These are phyloP conservation scores for Blastobotrys attinorum DNA, from an alignment of 805 yeast genomes.

Conservation along the genomic window DNA sequence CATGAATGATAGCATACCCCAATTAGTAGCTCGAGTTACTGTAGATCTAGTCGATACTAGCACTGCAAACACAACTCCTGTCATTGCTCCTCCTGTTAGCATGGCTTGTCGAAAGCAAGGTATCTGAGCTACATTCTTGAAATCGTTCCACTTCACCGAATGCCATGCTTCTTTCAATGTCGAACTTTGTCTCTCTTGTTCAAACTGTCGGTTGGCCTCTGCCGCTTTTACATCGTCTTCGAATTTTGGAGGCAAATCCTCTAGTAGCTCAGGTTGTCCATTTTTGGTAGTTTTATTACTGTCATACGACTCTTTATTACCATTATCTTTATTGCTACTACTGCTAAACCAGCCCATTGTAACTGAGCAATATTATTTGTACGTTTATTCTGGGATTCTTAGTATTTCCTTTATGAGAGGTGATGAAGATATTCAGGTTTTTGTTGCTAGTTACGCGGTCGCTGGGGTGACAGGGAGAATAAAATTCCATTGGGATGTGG, in stretches of 20 bases:
- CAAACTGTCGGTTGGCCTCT: conserved; percentile 6
- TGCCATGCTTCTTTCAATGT: conserved; percentile 17
- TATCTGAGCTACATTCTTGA: conserved; percentile 24
- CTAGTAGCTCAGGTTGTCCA: conserved; percentile 16
- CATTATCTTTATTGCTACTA: conserved; percentile 22
- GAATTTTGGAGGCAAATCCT: conserved; percentile 26
- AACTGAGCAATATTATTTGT: no score
- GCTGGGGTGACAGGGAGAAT: no score
- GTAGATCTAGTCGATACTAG: conserved; percentile 21
- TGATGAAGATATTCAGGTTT: no score
- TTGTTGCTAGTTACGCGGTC: no score
- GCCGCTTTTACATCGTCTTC: conserved; percentile 20
- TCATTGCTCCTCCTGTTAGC: conserved; percentile 29
- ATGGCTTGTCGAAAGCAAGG: conserved; percentile 33
- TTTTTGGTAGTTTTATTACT: conserved; percentile 13
- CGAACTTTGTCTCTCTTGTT: conserved; percentile 8
- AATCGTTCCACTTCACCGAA: conserved; percentile 24
- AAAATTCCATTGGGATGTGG: no score
- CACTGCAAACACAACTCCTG: conserved; percentile 25
- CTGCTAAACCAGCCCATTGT: conserved; percentile 3
- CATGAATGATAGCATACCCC: conserved; percentile 76
- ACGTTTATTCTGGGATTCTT: no score
- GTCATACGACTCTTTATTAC: no score
- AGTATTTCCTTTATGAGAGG: no score
- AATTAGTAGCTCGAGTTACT: conserved; percentile 51